Base-by-base conservation (phyloP, 345 rosid species). In the Lepidium aucheri region DNA sequence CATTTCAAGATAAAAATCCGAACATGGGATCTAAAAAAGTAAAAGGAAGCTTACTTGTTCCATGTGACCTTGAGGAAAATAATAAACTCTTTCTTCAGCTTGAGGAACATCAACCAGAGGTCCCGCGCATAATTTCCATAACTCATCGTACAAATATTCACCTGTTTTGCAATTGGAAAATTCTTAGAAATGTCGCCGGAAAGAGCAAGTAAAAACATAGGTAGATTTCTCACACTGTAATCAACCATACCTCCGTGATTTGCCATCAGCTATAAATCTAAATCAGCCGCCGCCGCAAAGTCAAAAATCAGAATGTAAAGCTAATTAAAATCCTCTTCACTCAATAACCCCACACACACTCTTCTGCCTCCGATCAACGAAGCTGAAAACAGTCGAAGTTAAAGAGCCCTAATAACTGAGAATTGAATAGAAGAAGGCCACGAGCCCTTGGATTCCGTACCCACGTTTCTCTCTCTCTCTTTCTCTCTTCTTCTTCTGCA, bases 1-100 rank as follows among this genome's bases (percentile, higher is more conserved):
- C 7, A 0, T n/a, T 32, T 3, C 12, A 28, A 35, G 28, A 18
- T 18, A 9, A 57, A 53, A 26, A 26, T 70, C 53, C 59, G 14
- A 64, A 50, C 49, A 41, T 26, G 41, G 47, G 45, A 77, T 68
- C 76, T 53, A 6, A 41, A 26, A 10, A 49, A 50, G 14, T 45
- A 44, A 18, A 1, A 4, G 0, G 45, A 10, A 13, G 65, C 77
- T 57, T 68, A 77, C 98, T 76, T 93, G 98, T 58, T 93, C 97
- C 91, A 93, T 87, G 79, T 93, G 97, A 11, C 97, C 98, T 74
- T 92, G 98, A 33, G 98, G 97, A 65, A 92, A 86, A 63, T 92
- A 93, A 79, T 69, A 87, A 13, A 93, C 97, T 51, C 81, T 78
- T 67, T 88, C 86, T 20, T 69, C 75, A 46, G 42, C 18, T 67